Evolutionary conservation across 305 asterid genomes (phyloP), one percentile per base, ranked within the genome.

Genomic region (Coffea humblotiana): DNA sequence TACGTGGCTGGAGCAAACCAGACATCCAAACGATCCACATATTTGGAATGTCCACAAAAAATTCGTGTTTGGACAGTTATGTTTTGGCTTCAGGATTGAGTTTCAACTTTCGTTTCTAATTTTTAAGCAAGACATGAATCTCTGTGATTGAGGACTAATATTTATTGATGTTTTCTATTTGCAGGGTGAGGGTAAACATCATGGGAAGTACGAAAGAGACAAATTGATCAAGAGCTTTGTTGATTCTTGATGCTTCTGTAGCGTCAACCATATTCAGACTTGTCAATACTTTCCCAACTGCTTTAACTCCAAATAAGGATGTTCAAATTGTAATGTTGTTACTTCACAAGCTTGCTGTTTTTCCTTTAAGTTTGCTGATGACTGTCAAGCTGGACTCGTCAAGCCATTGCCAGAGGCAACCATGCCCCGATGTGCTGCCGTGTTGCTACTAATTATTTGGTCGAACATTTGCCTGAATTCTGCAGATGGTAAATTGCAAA

Each of bases 301-400:
- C 52, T 67, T 23, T 21, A 10, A 21, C 67, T 63, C 69, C 76
- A 80, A 64, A 67, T 67, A 80, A 80, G n/a, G n/a, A 74, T 35
- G 72, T 19, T 6, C 8, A 29, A 71, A 6, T 23, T n/a, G 18
- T 74, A 48, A 13, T 60, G 74, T 37, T 29, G 21, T 45, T 45
- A 60, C 48, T 49, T 23, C 37, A 49, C 1, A 37, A 65, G 11
- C 63, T 37, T 49, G 63, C 27, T 45, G 64, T 29, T 13, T 48
- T 13, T 2, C 73, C 63, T 64, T 47, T 8, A 49, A 71, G 15
- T 48, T n/a, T 21, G 15, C 63, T 21, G 19, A 43, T 45, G 29
- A 23, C 51, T n/a, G 32, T 35, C 43, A 19, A 61, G 0, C 45
- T 76, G 6, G 12, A 4, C 37, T 23, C 3, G n/a, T 43, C 13